These are phyloP conservation scores for Salvia rosmarinus DNA, from an alignment of 257 asterid genomes.

Conservation along the genomic window DNA sequence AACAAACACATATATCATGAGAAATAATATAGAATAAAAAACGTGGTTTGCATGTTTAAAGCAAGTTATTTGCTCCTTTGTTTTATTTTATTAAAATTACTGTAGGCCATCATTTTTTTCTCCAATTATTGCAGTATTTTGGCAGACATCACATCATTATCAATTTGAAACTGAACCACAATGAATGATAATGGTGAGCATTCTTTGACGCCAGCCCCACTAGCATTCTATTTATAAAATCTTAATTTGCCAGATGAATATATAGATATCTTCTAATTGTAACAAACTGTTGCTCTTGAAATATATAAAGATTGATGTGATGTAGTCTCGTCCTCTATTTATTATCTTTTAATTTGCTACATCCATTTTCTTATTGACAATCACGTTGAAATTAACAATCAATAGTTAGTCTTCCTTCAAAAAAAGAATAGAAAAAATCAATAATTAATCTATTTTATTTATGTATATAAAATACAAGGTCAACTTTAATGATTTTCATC, in stretches of 20 bases:
- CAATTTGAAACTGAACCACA: constrained; percentile 18
- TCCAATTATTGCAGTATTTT: constrained; percentile 2
- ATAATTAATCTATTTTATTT: too few relatives aligned
- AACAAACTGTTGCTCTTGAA: neutral
- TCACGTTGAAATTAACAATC: too few relatives aligned
- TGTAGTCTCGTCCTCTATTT: neutral
- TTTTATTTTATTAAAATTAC: neutral
- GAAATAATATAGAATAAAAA: neutral
- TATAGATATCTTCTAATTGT: neutral
- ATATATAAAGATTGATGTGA: neutral
- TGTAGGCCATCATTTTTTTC: neutral
- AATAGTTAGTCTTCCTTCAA: too few relatives aligned
- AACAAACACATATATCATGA: neutral
- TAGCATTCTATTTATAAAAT: neutral
- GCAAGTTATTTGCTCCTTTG: neutral
- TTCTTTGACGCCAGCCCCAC: neutral
- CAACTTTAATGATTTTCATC: too few relatives aligned
- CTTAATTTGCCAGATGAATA: neutral
- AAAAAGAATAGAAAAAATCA: too few relatives aligned
- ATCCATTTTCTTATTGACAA: too few relatives aligned
- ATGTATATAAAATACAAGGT: too few relatives aligned
- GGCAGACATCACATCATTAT: neutral
- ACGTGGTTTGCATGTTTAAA: constrained; percentile 18
- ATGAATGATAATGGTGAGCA: constrained; percentile 7
- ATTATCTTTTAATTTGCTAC: too few relatives aligned